Base-by-base conservation (phyloP, 1,284 basidiomycete genomes). In the Pulveroboletus sp. region DNA sequence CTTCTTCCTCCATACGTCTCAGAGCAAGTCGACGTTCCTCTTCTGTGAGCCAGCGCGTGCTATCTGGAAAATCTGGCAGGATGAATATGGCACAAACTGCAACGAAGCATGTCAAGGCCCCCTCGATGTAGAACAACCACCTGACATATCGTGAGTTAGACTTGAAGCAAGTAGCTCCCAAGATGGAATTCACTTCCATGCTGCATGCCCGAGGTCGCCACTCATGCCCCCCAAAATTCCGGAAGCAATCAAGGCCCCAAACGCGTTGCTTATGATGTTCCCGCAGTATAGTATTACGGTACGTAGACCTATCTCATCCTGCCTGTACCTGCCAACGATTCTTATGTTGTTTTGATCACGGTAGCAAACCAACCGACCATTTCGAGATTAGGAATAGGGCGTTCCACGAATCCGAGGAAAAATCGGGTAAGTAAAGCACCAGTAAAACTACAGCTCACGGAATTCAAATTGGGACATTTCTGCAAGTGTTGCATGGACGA, bases 121-220 rank as follows among this genome's bases (percentile, higher is more conserved):
- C 87, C 72, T 91, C 86, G 40, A 90, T 85, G 70, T 79, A 91
- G 77, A 92, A 92, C 2, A 92, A 75, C 89, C 87, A 91, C 66
- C 83, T 83, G 31, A 22, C 12, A 38, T 45, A 72, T 58, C 43
- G 22, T 22, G 26, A 10, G 26, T 67, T 40, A 62, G 49, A 52
- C 22, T 14, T 22, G 18, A 29, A 47, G 31, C 31, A 45, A 50
- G 26, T 14, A 29, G 43, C 17, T 11, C 24, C 17, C n/a, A 22
- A 25, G 40, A 45, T 10, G 17, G 28, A 28, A 64, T 71, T 33
- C 61, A 83, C 81, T 87, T 76, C 92, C 92, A 95, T 1, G 89
- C 90, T 1, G 87, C 77, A 51, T 85, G 82, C 0, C 91, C 91
- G 2, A 87, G 73, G 43, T 77, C 77, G 10, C 85, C 87, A 55